These are phyloP conservation scores for Galerina sulciceps DNA, from an alignment of 768 basidiomycete genomes.

Conservation along the genomic window DNA sequence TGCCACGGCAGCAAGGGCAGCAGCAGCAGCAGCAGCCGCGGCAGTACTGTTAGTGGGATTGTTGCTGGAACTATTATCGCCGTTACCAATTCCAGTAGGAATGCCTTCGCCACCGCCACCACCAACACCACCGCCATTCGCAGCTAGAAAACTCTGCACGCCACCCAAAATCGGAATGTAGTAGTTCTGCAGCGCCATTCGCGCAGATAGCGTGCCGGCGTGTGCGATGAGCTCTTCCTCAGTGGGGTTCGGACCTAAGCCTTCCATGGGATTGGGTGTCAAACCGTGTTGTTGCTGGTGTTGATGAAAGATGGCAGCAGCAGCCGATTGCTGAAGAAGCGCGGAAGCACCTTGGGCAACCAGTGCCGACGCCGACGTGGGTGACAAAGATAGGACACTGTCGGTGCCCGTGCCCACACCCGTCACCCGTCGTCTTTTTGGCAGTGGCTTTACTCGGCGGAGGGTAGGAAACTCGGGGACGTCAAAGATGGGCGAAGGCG, in stretches of 20 bases:
- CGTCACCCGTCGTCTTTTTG: slow-evolving; percentile 69
- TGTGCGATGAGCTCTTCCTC: slow-evolving; percentile 63
- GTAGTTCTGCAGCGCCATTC: slow-evolving; percentile 64
- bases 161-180: slow-evolving; percentile 62
- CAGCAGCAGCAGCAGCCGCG: slow-evolving; percentile 23
- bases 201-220: slow-evolving; percentile 59
- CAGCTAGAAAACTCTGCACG: slow-evolving; percentile 47
- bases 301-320: slow-evolving; percentile 12
- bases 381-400: slow-evolving; percentile 6
- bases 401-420: slow-evolving; percentile 2
- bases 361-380: slow-evolving; percentile 13
- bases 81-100: background rate
- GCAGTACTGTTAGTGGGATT: slow-evolving; percentile 7
- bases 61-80: background rate
- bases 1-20: slow-evolving; percentile 21
- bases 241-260: slow-evolving; percentile 48
- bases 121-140: slow-evolving; percentile 13
- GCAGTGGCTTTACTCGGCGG: slow-evolving; percentile 76
- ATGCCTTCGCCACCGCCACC: slow-evolving; percentile 11
- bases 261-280: slow-evolving; percentile 20
- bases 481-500: slow-evolving; percentile 64
- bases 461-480: slow-evolving; percentile 63
- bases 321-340: slow-evolving; percentile 16
- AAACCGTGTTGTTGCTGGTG: slow-evolving; percentile 17
- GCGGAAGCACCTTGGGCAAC: slow-evolving; percentile 10